phyloP scores from a whole-genome alignment of 2,329 filamentous ascomycete species.

The Peltaster fructicola region DNA sequence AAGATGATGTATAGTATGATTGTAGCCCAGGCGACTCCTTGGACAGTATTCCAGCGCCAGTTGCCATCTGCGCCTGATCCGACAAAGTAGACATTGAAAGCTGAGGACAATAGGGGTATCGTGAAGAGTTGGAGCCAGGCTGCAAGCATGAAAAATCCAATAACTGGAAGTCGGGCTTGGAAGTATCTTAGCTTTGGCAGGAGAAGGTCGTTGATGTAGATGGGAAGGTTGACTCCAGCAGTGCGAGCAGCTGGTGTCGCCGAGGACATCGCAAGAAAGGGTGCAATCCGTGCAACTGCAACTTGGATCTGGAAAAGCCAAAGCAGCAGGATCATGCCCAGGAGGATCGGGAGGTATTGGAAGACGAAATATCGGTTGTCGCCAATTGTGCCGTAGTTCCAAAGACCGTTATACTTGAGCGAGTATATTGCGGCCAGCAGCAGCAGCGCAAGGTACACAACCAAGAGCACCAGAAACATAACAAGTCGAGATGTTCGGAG shows the following conservation, averaged over 20 bases:
- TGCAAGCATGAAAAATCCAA: slow-evolving; percentile 46
- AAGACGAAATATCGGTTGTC: slow-evolving; percentile 70
- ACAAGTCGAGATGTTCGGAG: slow-evolving; percentile 50
- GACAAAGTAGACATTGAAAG: slow-evolving; percentile 52
- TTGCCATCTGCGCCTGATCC: slow-evolving; percentile 36
- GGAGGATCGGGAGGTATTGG: slow-evolving; percentile 62
- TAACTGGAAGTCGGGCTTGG: slow-evolving; percentile 45
- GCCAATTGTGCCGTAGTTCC: slow-evolving; percentile 49
- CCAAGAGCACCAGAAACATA: slow-evolving; percentile 40
- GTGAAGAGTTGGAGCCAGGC: slow-evolving; percentile 68
- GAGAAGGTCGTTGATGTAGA: slow-evolving; percentile 46
- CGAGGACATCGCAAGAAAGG: slow-evolving; percentile 61
- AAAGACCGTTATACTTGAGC: slow-evolving; percentile 43
- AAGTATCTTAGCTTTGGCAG: slow-evolving; percentile 42
- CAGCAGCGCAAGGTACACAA: slow-evolving; percentile 54
- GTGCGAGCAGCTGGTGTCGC: slow-evolving; percentile 40
- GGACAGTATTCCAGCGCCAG: slow-evolving; percentile 69
- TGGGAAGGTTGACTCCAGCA: slow-evolving; percentile 46
- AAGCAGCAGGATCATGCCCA: slow-evolving; percentile 53
- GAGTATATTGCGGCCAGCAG: slow-evolving; percentile 59
- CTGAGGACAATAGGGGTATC: slow-evolving; percentile 61
- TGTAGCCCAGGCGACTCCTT: slow-evolving; percentile 61
- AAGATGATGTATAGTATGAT: slow-evolving; percentile 57
- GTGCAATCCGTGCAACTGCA: slow-evolving; percentile 58
- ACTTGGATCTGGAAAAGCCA: slow-evolving; percentile 61